Evolutionary conservation across 108 stramenopile genomes (phyloP).

Genomic region (Fragilariopsis cylindrus): DNA sequence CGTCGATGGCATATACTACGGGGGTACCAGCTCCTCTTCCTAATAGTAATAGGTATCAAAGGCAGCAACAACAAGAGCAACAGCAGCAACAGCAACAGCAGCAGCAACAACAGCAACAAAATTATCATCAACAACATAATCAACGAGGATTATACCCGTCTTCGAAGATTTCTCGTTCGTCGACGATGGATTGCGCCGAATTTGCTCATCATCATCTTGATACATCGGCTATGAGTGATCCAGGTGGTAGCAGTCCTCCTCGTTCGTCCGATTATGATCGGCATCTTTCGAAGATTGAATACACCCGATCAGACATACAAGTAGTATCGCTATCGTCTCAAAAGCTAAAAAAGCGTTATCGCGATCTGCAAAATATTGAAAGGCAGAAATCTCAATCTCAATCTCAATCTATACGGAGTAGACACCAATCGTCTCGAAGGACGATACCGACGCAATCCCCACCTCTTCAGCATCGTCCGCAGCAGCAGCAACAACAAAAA

Average conservation of each 20-base stretch:
- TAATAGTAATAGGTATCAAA: neutral
- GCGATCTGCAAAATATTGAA: neutral
- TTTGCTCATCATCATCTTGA: neutral
- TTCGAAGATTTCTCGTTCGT: neutral
- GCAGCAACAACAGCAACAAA: conserved; percentile 9
- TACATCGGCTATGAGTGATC: conserved; percentile 10
- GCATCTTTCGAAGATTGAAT: neutral
- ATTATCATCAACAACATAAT: neutral
- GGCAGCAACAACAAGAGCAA: conserved; percentile 10
- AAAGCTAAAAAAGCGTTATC: neutral
- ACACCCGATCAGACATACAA: neutral
- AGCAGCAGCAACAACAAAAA: neutral
- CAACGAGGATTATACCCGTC: neutral
- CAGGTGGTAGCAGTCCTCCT: conserved; percentile 2
- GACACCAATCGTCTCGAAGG: neutral
- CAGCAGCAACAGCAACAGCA: neutral
- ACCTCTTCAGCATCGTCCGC: neutral
- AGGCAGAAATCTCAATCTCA: neutral
- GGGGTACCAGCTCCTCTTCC: neutral
- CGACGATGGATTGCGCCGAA: conserved; percentile 1
- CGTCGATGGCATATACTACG: no score
- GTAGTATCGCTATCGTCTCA: neutral
- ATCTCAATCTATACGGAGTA: neutral
- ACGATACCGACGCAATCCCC: neutral
- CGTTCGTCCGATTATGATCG: neutral